Evolutionary conservation across 306 rosid species (phyloP).

Genomic region (Cicer bijugum): DNA sequence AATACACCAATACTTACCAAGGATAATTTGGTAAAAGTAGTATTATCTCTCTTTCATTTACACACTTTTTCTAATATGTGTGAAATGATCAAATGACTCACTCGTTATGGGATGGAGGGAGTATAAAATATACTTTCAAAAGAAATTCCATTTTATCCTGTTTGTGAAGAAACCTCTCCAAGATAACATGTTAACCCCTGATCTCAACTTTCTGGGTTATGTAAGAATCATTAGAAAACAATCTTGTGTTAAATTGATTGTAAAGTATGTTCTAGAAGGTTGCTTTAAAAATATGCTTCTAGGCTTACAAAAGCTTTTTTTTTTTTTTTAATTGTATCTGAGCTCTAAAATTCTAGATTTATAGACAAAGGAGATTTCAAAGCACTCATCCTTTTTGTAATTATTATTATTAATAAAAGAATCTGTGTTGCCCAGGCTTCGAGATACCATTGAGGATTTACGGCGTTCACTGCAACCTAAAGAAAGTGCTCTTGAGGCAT

Average conservation of each 20-base stretch:
- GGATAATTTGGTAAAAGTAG: no score
- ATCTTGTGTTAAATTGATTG: conserved; percentile 16
- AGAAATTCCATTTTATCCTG: conserved; percentile 33
- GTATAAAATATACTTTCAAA: background rate
- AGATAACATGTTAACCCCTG: background rate
- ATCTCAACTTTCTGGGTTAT: conserved; percentile 12
- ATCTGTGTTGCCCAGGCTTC: conserved; percentile 61
- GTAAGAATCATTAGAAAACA: conserved; percentile 34
- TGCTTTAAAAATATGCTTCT: conserved; percentile 15
- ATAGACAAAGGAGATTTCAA: conserved; percentile 12
- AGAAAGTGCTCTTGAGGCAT: conserved; percentile 80
- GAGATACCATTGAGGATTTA: conserved; percentile 91
- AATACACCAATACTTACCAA: no score
- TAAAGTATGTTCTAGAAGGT: conserved; percentile 22
- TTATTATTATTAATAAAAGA: conserved; percentile 37
- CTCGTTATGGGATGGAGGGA: no score
- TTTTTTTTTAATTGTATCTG: background rate
- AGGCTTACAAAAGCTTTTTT: conserved; percentile 1
- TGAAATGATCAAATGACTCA: no score
- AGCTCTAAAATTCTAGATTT: background rate
- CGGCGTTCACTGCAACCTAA: conserved; percentile 83
- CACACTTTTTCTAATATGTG: no score
- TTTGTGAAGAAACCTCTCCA: conserved; percentile 14
- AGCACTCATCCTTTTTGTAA: conserved; percentile 36
- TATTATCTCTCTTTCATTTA: no score